Evolutionary conservation across 371 early-diverging fungal genomes (phyloP).

Genomic region (Haplosporangium sp.): DNA sequence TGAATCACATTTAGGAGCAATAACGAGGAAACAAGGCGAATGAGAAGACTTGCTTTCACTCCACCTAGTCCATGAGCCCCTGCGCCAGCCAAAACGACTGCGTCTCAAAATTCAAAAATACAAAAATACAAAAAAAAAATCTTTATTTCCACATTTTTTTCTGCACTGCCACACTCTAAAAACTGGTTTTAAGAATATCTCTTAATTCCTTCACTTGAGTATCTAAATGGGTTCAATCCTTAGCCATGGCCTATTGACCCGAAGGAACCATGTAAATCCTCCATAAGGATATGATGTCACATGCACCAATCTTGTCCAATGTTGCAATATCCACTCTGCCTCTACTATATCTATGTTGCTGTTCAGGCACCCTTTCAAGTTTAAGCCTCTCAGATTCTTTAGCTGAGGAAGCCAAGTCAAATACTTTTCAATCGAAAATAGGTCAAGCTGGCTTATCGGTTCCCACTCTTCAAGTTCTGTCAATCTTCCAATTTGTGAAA

Average conservation of each 20-base stretch:
- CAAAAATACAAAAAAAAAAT: not conserved
- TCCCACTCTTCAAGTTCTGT: constrained; percentile 9
- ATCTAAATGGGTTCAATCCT: too few relatives aligned
- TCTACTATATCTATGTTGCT: not conserved
- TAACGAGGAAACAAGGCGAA: not conserved
- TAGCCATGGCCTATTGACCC: too few relatives aligned
- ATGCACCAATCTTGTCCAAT: constrained; percentile 12
- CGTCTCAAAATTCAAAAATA: not conserved
- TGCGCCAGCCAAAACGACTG: not conserved
- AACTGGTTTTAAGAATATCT: too few relatives aligned
- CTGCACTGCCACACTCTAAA: not conserved
- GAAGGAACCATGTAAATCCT: too few relatives aligned
- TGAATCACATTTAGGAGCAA: not conserved
- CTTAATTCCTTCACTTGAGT: too few relatives aligned
- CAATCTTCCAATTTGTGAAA: constrained; percentile 12
- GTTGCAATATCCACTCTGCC: constrained; percentile 12
- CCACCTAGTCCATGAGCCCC: not conserved
- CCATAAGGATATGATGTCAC: not conserved
- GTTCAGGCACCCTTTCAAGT: not conserved
- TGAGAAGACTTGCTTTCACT: not conserved
- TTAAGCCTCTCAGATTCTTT: constrained; percentile 1
- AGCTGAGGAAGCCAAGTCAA: not conserved
- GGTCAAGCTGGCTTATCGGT: not conserved
- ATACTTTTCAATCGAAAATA: constrained; percentile 1
- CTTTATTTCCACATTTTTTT: not conserved